Evolutionary conservation across 768 basidiomycete species (phyloP).

Genomic region (Podaxis sp.): DNA sequence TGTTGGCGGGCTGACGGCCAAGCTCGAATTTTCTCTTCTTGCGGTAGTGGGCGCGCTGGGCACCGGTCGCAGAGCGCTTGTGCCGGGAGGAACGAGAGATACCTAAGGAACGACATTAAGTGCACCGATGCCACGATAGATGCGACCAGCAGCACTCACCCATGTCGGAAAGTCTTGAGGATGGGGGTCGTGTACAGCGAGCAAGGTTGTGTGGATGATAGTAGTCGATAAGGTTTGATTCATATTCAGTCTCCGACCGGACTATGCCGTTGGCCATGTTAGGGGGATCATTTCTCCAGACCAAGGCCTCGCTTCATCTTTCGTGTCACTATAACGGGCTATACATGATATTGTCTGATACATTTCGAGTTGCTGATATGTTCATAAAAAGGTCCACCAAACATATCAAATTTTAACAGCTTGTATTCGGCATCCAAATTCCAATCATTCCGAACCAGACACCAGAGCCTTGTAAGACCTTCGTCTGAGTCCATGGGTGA

Average conservation of each 20-base stretch:
- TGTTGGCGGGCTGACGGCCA: conserved; percentile 96
- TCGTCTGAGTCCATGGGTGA: too few species aligned
- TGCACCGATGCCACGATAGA: conserved; percentile 16
- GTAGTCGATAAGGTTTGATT: conserved; percentile 41
- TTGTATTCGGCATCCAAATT: too few species aligned
- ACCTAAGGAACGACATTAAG: conserved; percentile 50
- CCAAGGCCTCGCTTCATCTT: not conserved
- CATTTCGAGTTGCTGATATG: too few species aligned
- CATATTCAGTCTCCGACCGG: conserved; percentile 38
- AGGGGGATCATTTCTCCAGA: not conserved
- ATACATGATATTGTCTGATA: not conserved
- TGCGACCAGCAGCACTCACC: conserved; percentile 52
- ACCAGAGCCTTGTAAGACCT: too few species aligned
- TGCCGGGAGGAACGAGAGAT: conserved; percentile 96
- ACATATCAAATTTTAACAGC: too few species aligned
- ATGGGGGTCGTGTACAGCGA: conserved; percentile 46
- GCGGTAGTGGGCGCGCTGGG: conserved; percentile 92
- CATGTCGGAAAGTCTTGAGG: conserved; percentile 77
- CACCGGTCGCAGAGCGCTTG: conserved; percentile 93
- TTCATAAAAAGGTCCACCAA: too few species aligned
- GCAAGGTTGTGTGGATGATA: conserved; percentile 57
- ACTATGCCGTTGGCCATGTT: not conserved
- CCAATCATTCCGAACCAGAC: too few species aligned
- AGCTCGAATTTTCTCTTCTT: conserved; percentile 99
- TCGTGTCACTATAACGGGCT: not conserved